Evolutionary conservation across 176 grass and related monocot species (phyloP), one percentile per base, ranked within the genome.

Genomic region (Luzula sylvatica): DNA sequence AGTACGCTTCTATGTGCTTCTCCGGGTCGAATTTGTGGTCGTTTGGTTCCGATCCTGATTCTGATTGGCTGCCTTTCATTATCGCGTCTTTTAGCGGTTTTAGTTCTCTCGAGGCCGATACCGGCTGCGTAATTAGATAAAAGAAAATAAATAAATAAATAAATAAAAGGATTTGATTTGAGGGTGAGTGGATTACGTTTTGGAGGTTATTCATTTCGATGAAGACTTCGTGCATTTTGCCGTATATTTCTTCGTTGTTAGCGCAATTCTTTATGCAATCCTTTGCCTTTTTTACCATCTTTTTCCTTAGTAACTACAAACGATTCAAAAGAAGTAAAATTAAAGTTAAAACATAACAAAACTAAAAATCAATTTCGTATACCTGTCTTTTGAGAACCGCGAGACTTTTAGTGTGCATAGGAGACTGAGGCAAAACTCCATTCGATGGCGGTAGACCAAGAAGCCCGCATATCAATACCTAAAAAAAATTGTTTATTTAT

Each of bases 361-460:
- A 1, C 1, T 35, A 7, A 35, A 15, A 42, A 50, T 57, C 20
- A 0, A 6, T 50, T 59, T n/a, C n/a, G n/a, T n/a, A 15, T 65
- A 96, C 90, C 90, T 85, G 90, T 19, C 68, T 80, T 65, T 70
- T 96, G 8, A 89, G 90, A 61, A 82, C 71, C 49, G 84, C 77
- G 46, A 96, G 84, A 35, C 90, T 89, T 67, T 57, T 96, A 8
- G 84, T 96, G 67, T 96, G 90, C 90, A 96, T 96, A 7, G 90
- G 90, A 22, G 90, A 96, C 68, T 96, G 90, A 58, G 84, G 84
- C 75, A 96, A 76, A 28, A 96, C 84, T 52, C 90, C 90, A 67
- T 96, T 96, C 51, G 90, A 82, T 67, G 90, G 90, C 52, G 90
- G 90, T 43, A 96, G 82, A 8, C 84, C 90, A 65, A 96, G 55